Base-by-base conservation (phyloP, 2,329 filamentous ascomycete genomes). In the Fusarium miscanthi region DNA sequence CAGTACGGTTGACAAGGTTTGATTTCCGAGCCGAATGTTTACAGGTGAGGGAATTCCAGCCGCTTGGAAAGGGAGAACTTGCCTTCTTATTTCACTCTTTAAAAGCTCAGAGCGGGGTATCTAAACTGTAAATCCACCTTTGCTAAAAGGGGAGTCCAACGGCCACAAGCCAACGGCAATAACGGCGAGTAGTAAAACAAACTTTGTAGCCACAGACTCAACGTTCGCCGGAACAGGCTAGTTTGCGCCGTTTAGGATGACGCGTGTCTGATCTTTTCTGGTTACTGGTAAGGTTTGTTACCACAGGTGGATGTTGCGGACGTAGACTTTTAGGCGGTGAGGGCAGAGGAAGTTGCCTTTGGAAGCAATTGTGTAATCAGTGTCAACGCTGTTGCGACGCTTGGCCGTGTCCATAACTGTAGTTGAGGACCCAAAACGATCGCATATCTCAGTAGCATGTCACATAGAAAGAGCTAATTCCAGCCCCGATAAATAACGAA, bases 61-160 rank as follows among this genome's bases (percentile, higher is more conserved):
- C 30, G 7, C 3, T 23, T 10, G 0, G 10, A 33, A 19, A 14
- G 16, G 16, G 0, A 49, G 16, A 23, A 23, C 9, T 4, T 12
- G 11, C 11, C n/a, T 49, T 49, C 14, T 49, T 23, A 49, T 49
- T 2, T 4, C 3, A 19, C n/a, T 19, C n/a, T 23, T n/a, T 2
- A 11, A 19, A 16, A 23, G 5, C 2, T 19, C 30, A 10, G 8
- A 49, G 46, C 30, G 46, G 46, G 30, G 46, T 49, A 33, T 1
- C n/a, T 5, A 14, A 33, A 33, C 11, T 4, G 8, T 9, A 33
- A 33, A 10, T 19, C n/a, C 7, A 19, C 16, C 30, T 13, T 33
- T 30, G 6, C 25, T 8, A 46, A 21, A 46, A 21, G 5, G 4
- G 25, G 6, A 46, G 16, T 49, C 11, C 17, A 49, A 33, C 46